A percentile compares a stretch with the other conserved stretches of the same genome.
These are phyloP conservation scores for Sporothrix euskadiensis DNA, from an alignment of 2,329 filamentous ascomycete species.

Conservation along the genomic window DNA sequence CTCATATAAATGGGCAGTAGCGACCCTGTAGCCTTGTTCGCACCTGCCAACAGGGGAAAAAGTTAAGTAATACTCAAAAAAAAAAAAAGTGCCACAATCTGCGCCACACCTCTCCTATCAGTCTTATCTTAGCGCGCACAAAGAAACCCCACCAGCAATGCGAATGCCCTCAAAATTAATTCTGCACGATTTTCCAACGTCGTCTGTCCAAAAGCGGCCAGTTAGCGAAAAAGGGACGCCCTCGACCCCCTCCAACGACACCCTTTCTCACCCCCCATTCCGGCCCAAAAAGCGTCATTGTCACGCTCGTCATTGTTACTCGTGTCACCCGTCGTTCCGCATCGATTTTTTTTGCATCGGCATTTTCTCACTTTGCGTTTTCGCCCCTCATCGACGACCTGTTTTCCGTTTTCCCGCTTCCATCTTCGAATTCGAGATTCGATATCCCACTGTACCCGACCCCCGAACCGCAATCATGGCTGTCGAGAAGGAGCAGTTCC, in stretches of 20 bases:
- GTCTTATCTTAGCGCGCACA: conserved; percentile 59
- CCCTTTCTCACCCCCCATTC: conserved; percentile 29
- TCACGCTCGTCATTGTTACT: background rate
- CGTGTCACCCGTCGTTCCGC: background rate
- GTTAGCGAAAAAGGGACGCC: conserved; percentile 23
- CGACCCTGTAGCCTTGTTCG: conserved; percentile 20
- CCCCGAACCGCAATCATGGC: conserved; percentile 62
- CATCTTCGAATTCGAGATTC: no score
- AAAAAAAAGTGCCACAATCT: conserved; percentile 25
- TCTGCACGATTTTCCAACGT: conserved; percentile 31
- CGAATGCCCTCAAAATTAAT: conserved; percentile 36
- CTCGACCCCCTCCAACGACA: conserved; percentile 25
- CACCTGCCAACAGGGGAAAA: background rate
- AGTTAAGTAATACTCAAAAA: background rate
- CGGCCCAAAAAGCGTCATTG: conserved; percentile 21
- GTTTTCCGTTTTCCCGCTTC: background rate
- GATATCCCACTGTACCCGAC: conserved; percentile 19
- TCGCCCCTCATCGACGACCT: conserved; percentile 25
- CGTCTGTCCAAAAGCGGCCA: conserved; percentile 27
- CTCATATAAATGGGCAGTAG: conserved; percentile 6
- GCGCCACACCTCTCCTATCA: conserved; percentile 40
- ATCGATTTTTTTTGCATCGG: background rate
- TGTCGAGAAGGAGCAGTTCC: conserved; percentile 76
- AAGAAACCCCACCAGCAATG: conserved; percentile 39
- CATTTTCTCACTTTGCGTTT: conserved; percentile 9